Evolutionary conservation across 495 filamentous ascomycete genomes (phyloP).

Genomic region (Bryoglossum gracile): DNA sequence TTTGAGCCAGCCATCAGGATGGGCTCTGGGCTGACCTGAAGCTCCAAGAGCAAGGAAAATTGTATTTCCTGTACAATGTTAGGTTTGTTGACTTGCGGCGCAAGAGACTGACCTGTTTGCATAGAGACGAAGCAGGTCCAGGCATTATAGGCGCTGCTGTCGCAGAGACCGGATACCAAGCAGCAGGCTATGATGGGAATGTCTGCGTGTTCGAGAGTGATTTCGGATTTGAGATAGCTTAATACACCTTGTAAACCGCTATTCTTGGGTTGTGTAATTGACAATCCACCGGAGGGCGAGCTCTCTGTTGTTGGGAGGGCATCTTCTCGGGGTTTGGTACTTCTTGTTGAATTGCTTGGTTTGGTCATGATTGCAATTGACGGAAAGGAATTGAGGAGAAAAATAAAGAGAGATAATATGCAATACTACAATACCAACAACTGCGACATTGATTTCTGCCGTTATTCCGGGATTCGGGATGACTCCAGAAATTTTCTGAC

Average conservation of each 20-base stretch:
- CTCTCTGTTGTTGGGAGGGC: conserved; percentile 16
- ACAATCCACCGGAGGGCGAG: conserved; percentile 4
- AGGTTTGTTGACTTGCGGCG: background rate
- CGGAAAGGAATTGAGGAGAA: conserved; percentile 1
- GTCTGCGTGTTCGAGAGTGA: conserved; percentile 42
- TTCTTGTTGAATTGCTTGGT: background rate
- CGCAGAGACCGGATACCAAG: conserved; percentile 51
- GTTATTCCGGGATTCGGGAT: conserved; percentile 5
- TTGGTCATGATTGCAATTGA: background rate
- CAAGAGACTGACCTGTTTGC: conserved; percentile 42
- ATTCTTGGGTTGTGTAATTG: background rate
- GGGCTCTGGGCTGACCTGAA: conserved; percentile 40
- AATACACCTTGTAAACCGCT: background rate
- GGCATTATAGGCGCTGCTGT: conserved; percentile 55
- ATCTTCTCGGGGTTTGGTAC: background rate
- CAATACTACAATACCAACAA: background rate
- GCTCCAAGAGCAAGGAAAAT: conserved; percentile 61
- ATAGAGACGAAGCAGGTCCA: conserved; percentile 56
- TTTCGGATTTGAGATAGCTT: conserved; percentile 23
- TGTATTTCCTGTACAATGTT: conserved; percentile 45
- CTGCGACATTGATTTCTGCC: background rate
- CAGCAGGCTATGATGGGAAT: conserved; percentile 48
- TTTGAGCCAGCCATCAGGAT: conserved; percentile 57
- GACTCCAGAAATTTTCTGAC: background rate
- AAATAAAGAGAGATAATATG: background rate